Evolutionary conservation across 768 basidiomycete species (phyloP).

Genomic region (Phanerodontia chrysosporium): DNA sequence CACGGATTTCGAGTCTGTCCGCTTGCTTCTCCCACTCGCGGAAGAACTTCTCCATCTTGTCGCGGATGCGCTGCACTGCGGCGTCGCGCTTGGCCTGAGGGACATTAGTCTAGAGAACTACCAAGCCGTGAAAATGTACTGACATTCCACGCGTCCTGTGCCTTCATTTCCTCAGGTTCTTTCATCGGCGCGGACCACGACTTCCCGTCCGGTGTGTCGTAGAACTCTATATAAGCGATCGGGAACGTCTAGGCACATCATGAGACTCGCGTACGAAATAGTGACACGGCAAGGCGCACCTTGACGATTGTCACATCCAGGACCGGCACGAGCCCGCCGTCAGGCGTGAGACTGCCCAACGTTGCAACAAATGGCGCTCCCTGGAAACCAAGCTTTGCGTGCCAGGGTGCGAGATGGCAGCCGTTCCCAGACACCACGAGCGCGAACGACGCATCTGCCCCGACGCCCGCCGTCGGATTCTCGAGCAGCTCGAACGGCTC

Average conservation of each 20-base stretch:
- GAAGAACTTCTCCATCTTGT: slow-evolving; percentile 53
- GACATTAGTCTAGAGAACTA: no score
- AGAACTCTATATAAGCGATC: slow-evolving; percentile 74
- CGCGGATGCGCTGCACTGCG: slow-evolving; percentile 39
- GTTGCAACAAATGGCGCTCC: slow-evolving; percentile 65
- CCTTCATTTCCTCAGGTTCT: slow-evolving; percentile 61
- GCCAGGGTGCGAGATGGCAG: slow-evolving; percentile 83
- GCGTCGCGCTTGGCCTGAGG: slow-evolving; percentile 5
- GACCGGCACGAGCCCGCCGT: slow-evolving; percentile 75
- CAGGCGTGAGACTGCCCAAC: slow-evolving; percentile 69
- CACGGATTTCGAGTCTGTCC: slow-evolving; percentile 58
- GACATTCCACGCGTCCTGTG: slow-evolving; percentile 71
- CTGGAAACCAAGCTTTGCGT: slow-evolving; percentile 81
- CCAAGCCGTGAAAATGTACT: slow-evolving; percentile 17
- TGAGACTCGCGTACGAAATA: background rate
- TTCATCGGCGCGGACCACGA: slow-evolving; percentile 51
- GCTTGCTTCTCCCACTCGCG: slow-evolving; percentile 53
- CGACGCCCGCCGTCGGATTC: background rate
- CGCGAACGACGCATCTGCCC: slow-evolving; percentile 23
- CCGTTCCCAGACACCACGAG: slow-evolving; percentile 81
- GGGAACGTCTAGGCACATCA: slow-evolving; percentile 52
- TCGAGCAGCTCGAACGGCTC: slow-evolving; percentile 83
- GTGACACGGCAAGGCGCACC: slow-evolving; percentile 31
- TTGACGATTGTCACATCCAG: slow-evolving; percentile 74
- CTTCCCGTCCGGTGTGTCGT: slow-evolving; percentile 46